Base-by-base conservation (phyloP, 805 yeast species). In the Blastobotrys chiropterorum region DNA sequence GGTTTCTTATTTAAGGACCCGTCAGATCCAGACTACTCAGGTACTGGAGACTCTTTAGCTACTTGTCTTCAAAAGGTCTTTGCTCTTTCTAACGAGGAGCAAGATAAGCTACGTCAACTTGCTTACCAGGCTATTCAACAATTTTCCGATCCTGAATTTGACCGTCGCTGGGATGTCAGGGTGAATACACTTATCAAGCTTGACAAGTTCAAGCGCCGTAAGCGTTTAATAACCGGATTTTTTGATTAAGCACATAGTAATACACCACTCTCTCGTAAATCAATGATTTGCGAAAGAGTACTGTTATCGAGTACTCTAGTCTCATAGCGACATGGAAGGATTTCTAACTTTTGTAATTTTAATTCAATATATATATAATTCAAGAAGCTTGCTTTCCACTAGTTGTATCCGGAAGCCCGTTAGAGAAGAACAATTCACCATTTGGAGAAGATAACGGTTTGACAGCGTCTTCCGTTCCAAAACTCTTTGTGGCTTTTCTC, bases 1-100 rank as follows among this genome's bases (percentile, higher is more conserved):
- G 98, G 98, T 0, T 85, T 86, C 61, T 85, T 90, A 66, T 94
- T 92, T 72, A 80, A 77, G 55, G 80, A 84, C 57, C 67, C 68
- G 11, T 66, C 67, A 4, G 97, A 90, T 63, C 95, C 96, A 0
- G 97, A 87, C 65, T 83, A 30, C 54, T 5, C 34, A 6, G 34
- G 34, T 26, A 6, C 34, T 26, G 34, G 34, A 5, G 59, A 13
- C 3, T 49, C 19, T 44, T 72, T 92, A 47, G 59, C 72, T n/a
- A 74, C 74, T 7, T 71, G 79, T 4, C 74, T 92, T 21, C 50
- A 58, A 1, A 59, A 67, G 42, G 77, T 79, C 2, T 70, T 75
- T 38, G 59, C 73, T 8, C 64, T 76, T 30, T 53, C 68, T 1
- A 70, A 69, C 1, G 58, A 58, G 0, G 75, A 72, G 17, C 70